phyloP scores from a whole-genome alignment of 352 stramenopile genomes.

The Peronospora belbahrii region DNA sequence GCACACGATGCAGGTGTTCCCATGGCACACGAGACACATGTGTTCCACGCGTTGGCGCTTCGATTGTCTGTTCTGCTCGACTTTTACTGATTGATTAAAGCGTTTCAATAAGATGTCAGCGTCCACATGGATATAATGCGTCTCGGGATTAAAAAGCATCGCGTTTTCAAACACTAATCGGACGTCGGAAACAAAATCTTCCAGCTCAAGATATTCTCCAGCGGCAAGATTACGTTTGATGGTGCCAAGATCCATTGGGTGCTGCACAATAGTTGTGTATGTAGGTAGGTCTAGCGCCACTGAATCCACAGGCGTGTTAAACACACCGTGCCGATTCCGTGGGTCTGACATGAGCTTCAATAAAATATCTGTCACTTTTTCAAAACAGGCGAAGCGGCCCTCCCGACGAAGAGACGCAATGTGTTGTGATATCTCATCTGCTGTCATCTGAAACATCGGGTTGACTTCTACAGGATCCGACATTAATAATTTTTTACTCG shows the following conservation, averaged over 20 bases:
- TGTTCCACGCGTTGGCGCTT: constrained; percentile 47
- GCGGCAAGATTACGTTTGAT: constrained; percentile 75
- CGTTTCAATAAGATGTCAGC: constrained; percentile 46
- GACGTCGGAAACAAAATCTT: constrained; percentile 75
- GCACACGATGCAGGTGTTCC: constrained; percentile 66
- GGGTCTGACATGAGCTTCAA: constrained; percentile 66
- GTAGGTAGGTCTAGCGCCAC: constrained; percentile 59
- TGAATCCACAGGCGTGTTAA: constrained; percentile 71
- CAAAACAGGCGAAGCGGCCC: constrained; percentile 51
- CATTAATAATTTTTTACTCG: neutral
- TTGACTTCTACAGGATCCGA: constrained; percentile 28
- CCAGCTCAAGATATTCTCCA: constrained; percentile 76
- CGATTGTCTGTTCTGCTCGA: constrained; percentile 30
- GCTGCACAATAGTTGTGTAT: constrained; percentile 58
- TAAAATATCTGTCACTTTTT: constrained; percentile 57
- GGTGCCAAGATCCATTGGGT: constrained; percentile 90
- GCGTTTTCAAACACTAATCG: constrained; percentile 87
- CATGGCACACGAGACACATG: constrained; percentile 49
- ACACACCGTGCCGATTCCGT: constrained; percentile 62
- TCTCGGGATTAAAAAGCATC: constrained; percentile 76
- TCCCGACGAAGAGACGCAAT: constrained; percentile 64
- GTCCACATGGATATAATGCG: constrained; percentile 72
- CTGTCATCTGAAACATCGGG: constrained; percentile 55
- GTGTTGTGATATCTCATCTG: constrained; percentile 45
- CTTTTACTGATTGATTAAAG: constrained; percentile 59